Evolutionary conservation across 495 filamentous ascomycete species (phyloP).

Genomic region (Aspergillus conjunctus): DNA sequence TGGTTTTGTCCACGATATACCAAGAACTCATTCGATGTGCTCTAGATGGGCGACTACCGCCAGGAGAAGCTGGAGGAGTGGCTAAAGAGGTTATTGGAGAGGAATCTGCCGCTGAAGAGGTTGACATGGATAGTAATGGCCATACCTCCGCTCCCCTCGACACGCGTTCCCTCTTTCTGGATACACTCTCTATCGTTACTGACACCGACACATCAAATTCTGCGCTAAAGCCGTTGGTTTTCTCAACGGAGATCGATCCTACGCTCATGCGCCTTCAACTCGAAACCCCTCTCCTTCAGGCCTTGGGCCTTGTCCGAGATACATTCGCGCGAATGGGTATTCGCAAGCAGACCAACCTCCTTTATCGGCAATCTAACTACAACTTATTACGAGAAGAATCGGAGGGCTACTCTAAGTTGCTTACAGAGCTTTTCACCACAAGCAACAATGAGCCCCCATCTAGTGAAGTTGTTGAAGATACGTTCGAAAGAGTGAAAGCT

Average conservation of each 20-base stretch:
- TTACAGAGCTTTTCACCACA: slow-evolving; percentile 86
- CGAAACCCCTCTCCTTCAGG: slow-evolving; percentile 73
- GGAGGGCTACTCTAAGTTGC: slow-evolving; percentile 88
- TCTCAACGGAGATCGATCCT: slow-evolving; percentile 70
- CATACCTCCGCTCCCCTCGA: slow-evolving; percentile 49
- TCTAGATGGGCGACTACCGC: slow-evolving; percentile 65
- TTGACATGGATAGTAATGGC: slow-evolving; percentile 36
- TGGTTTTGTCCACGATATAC: slow-evolving; percentile 69
- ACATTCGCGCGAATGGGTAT: slow-evolving; percentile 82
- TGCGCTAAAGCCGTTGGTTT: slow-evolving; percentile 56
- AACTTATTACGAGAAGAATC: slow-evolving; percentile 95
- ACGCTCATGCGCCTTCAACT: slow-evolving; percentile 76
- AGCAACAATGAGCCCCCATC: slow-evolving; percentile 62
- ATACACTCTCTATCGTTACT: slow-evolving; percentile 74
- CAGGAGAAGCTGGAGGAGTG: slow-evolving; percentile 68
- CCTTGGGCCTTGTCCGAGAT: slow-evolving; percentile 76
- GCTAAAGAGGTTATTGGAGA: slow-evolving; percentile 74
- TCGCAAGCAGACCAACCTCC: slow-evolving; percentile 83
- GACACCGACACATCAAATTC: slow-evolving; percentile 59
- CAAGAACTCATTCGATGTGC: slow-evolving; percentile 81
- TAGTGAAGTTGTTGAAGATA: slow-evolving; percentile 65
- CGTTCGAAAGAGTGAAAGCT: slow-evolving; percentile 81
- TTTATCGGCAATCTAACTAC: slow-evolving; percentile 95
- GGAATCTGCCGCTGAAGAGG: slow-evolving; percentile 47
- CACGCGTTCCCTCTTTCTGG: slow-evolving; percentile 73